Percentiles rank a stretch among this genome's conserved stretches.
These are phyloP conservation scores for Colletotrichum sp. DNA, from an alignment of 2,329 filamentous ascomycete species.

Conservation along the genomic window DNA sequence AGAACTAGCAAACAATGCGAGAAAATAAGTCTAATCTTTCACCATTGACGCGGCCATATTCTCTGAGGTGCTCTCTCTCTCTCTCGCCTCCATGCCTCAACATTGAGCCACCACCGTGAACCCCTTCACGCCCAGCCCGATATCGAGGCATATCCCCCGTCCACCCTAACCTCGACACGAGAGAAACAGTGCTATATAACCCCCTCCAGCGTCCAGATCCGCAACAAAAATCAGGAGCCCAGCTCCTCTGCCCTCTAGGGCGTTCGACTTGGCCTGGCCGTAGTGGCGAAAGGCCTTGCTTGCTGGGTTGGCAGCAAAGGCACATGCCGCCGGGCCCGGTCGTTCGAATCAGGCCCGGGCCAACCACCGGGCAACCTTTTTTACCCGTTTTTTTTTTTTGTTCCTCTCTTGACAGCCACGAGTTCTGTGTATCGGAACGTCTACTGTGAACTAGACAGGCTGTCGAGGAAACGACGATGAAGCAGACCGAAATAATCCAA, in stretches of 20 bases:
- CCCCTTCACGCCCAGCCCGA: neutral
- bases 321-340: neutral
- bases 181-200: neutral
- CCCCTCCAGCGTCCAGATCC: neutral
- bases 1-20: neutral
- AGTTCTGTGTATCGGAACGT: neutral
- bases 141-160: accelerated
- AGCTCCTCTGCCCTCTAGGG: neutral
- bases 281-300: neutral
- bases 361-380: neutral
- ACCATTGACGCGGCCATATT: neutral
- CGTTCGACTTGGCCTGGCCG: neutral
- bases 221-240: neutral
- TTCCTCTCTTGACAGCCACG: too few species aligned
- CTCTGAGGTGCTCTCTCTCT: neutral
- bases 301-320: neutral
- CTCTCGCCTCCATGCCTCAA: neutral
- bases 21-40: too few species aligned
- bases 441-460: too few species aligned
- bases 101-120: neutral
- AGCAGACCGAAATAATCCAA: too few species aligned
- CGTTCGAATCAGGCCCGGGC: neutral
- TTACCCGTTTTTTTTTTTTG: neutral
- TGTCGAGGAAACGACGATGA: too few species aligned
- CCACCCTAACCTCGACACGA: neutral